Conservation (phyloP, 805 yeast genomes). For the Lachancea meyersii region DNA sequence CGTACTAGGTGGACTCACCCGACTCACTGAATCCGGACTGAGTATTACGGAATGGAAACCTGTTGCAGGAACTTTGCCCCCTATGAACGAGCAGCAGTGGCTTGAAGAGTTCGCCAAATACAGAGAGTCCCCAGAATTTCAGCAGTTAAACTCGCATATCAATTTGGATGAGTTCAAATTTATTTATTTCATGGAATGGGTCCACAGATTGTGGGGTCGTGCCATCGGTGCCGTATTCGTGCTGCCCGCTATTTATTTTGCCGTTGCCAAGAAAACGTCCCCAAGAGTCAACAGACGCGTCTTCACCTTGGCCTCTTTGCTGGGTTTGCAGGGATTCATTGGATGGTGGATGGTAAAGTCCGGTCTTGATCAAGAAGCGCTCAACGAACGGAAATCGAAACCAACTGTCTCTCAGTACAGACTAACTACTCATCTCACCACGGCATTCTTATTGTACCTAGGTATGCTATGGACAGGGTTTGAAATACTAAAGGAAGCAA, state of each 20-base stretch:
- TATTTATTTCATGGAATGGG: constrained; percentile 97
- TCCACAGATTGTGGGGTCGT: constrained; percentile 88
- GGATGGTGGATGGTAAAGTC: constrained; percentile 99
- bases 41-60: constrained; percentile 99
- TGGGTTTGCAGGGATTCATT: constrained; percentile 90
- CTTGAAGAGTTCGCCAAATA: constrained; percentile 75
- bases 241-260: constrained; percentile 79
- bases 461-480: constrained; percentile 90
- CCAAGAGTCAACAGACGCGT: constrained; percentile 61
- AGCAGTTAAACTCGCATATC: constrained; percentile 73
- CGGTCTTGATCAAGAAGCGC: constrained; percentile 76
- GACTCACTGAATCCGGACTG: constrained; percentile 92
- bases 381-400: constrained; percentile 75
- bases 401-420: constrained; percentile 98
- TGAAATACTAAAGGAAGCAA: constrained; percentile 69
- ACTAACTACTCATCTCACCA: constrained; percentile 87
- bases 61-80: constrained; percentile 91
- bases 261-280: constrained; percentile 58
- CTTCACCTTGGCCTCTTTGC: constrained; percentile 62
- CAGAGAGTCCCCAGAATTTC: constrained; percentile 82
- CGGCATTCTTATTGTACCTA: constrained; percentile 81
- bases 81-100: constrained; percentile 78
- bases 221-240: constrained; percentile 79
- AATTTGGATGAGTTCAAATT: constrained; percentile 89
- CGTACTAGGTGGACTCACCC: constrained; percentile 90